A percentile compares a stretch with the other conserved stretches of the same genome.
Conservation (phyloP, 2,329 filamentous ascomycete species). For the Fusarium chlamydosporum region DNA sequence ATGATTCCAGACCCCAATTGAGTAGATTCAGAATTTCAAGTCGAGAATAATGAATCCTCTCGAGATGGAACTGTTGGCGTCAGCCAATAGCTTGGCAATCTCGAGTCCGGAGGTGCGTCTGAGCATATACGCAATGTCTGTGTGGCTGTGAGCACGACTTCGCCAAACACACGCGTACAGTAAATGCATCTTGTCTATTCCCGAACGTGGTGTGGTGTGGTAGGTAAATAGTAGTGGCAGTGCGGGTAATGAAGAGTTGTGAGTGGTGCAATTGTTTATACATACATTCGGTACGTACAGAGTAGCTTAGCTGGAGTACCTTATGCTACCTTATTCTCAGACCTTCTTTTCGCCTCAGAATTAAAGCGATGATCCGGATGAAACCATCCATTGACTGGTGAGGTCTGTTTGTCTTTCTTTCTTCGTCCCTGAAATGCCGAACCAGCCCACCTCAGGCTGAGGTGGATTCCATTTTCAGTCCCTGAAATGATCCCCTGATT, state of each 20-base stretch:
- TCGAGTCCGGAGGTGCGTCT: constrained; percentile 22
- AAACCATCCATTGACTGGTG: constrained; percentile 21
- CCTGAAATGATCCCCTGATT: constrained; percentile 37
- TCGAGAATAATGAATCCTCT: constrained; percentile 20
- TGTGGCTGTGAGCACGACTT: constrained; percentile 47
- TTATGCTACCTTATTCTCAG: neutral
- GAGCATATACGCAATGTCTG: constrained; percentile 31
- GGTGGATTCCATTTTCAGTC: constrained; percentile 19
- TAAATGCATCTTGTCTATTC: constrained; percentile 20
- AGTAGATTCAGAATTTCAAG: constrained; percentile 1
- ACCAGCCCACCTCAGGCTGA: constrained; percentile 8
- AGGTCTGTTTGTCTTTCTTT: constrained; percentile 9
- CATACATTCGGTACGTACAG: neutral
- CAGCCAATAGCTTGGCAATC: constrained; percentile 48
- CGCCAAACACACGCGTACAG: constrained; percentile 41
- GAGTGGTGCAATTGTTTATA: constrained; percentile 22
- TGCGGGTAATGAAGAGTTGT: constrained; percentile 34
- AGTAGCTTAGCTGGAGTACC: constrained; percentile 16
- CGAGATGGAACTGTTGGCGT: constrained; percentile 44
- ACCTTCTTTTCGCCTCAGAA: neutral
- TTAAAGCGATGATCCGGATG: constrained; percentile 22
- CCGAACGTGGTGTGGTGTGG: constrained; percentile 11
- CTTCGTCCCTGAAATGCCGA: constrained; percentile 43
- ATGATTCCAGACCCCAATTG: constrained; percentile 7
- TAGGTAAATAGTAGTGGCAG: constrained; percentile 30